Base-by-base conservation (phyloP, 1,284 basidiomycete species). In the Naganishia cerealis region DNA sequence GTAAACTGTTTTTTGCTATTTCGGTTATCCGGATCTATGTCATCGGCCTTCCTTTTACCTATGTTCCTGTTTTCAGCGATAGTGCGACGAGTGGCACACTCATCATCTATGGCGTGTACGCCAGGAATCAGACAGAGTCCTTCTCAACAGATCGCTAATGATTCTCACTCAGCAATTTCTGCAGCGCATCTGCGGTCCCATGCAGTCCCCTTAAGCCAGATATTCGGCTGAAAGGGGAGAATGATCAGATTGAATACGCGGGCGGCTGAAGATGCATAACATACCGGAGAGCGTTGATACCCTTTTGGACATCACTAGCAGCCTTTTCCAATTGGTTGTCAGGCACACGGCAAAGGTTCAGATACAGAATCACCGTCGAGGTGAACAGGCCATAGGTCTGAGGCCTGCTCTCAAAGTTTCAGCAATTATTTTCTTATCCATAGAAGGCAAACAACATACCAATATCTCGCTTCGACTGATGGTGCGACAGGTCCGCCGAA, bases 361-460 rank as follows among this genome's bases (percentile, higher is more conserved):
- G 36, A 50, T 62, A 68, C 8, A 68, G 50, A 12, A 68, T 61
- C n/a, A 68, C 55, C 39, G 50, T 63, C 1, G 67, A 62, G 2
- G 58, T 63, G 56, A 68, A 68, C 39, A 65, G 43, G 15, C 67
- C 67, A 56, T 68, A 68, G 9, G 62, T 59, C 50, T 57, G 48
- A 5, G 61, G 61, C 67, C 67, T 68, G 48, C 16, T 9, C 13
- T n/a, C 4, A 38, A 24, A 26, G 18, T 1, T 18, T 21, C 16
- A 50, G 42, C 48, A 40, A 12, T 16, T 15, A n/a, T 16, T 9
- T 2, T 10, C 0, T 21, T 9, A 39, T 12, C 9, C 0, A 54
- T n/a, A 29, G 13, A 15, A 3, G 29, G 3, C 4, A 33, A 18
- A 48, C 15, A 10, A n/a, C 61, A 6, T 54, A 63, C 61, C 61